Evolutionary conservation across 2,329 filamentous ascomycete genomes (phyloP), one percentile per base, ranked within the genome.

Genomic region (Aspergillus brunneoviolaceus): DNA sequence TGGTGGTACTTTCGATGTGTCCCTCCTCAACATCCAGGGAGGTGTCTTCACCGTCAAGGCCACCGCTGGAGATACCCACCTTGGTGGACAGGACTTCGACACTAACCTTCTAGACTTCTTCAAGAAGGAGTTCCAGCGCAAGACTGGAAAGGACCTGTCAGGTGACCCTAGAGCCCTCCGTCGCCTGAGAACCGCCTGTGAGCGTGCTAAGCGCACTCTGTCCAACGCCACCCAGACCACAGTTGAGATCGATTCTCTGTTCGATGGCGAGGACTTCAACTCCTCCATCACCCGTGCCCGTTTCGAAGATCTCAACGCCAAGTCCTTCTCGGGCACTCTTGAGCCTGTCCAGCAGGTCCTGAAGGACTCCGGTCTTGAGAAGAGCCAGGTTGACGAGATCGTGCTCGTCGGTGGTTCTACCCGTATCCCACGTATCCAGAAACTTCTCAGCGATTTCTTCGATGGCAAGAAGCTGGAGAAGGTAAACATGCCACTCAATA

Each of bases 381-480:
- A 98, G 90, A 85, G 80, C 80, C 89, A 87, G 76, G 94, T 99
- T 74, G 92, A 98, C 77, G 95, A 99, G 86, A 96, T 99, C 69
- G 95, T 99, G 73, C 90, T 99, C 74, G 95, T 99, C 76, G 95
- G 95, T 88, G 95, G 95, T 72, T 97, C 93, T 66, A 99, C 95
- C 75, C 95, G 95, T 92, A 99, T 99, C 72, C 95, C 95, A 76
- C 88, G 89, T 79, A 96, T 99, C 80, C 95, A 99, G 89, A 98
- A 98, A 88, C 90, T 99, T 69, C 89, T 99, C 70, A 93, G 89
- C 83, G 95, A 99, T 82, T 97, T 93, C 87, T 99, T 99, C 84
- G 91, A 96, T 79, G 93, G 93, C 82, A 99, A 99, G 92, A 97
- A 99, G 90, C 91, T 97, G 70, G 94, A 98, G 88, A 98, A 97